Evolutionary conservation across 192 early-diverging fungal genomes (phyloP), one percentile per base, ranked within the genome.

Genomic region (Entomortierella parvispora): DNA sequence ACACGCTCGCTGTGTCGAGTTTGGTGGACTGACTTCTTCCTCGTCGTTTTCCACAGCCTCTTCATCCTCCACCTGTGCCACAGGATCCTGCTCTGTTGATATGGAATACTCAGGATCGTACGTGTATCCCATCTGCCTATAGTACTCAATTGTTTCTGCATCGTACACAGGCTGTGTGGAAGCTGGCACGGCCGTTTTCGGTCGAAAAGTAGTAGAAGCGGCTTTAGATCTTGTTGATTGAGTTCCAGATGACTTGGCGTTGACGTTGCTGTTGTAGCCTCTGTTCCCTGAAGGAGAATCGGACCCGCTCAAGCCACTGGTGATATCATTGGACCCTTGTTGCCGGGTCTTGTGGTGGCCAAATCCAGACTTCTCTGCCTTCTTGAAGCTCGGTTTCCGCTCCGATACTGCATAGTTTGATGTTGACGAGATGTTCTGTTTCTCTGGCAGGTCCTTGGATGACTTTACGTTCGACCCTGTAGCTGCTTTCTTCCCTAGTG

Each of bases 331-430:
- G n/a, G 28, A 20, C 22, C 58, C 52, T 26, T 68, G 48, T 14
- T 42, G 47, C 10, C 29, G 57, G 0, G 51, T 34, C 28, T 50
- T 58, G 34, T 63, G 60, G 34, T 68, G 74, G 42, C 31, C 37
- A 25, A 80, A 72, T 4, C 37, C 49, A 18, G 59, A 55, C 44
- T 72, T 80, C 43, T 80, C 79, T 4, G 69, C 62, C 46, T 80
- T 80, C 59, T 54, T 80, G 42, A 80, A 80, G 52, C 79, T 80
- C 14, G 79, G 79, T 65, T 80, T 80, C 65, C 79, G 49, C 25
- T 72, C 79, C 32, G 53, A 56, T 2, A 50, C 44, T 2, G 46
- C 52, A 17, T 67, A 60, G 12, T 71, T 45, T 32, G 56, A 15
- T 0, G 22, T 40, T 15, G 17, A 25, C 12, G 29, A 31, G 12